phyloP scores from a whole-genome alignment of 768 basidiomycete genomes.

The Sporobolomyces phaffii region DNA sequence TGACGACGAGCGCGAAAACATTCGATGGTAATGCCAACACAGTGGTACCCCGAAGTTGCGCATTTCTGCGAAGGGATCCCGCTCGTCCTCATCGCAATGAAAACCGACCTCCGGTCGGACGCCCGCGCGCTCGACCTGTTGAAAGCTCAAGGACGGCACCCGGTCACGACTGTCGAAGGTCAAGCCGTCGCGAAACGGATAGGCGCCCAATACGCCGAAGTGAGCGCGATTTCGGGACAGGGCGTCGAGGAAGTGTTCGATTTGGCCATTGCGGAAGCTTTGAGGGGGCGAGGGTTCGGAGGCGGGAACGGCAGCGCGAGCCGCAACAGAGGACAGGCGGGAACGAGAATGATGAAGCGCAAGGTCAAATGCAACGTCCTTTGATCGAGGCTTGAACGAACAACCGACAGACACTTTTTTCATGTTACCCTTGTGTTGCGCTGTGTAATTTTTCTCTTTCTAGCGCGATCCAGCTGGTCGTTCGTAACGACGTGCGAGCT shows the following conservation, averaged over 20 bases:
- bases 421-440: not conserved
- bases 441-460: not conserved
- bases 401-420: slow-evolving; percentile 12
- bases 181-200: slow-evolving; percentile 81
- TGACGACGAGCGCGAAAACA: no score
- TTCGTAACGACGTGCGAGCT: no score
- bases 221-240: slow-evolving; percentile 82
- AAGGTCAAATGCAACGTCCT: slow-evolving; percentile 32
- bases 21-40: no score
- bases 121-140: slow-evolving; percentile 80
- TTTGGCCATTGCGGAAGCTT: slow-evolving; percentile 73
- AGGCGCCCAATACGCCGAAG: slow-evolving; percentile 78
- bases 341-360: not conserved
- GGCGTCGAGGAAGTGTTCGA: slow-evolving; percentile 90
- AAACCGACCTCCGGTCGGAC: slow-evolving; percentile 82
- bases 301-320: slow-evolving; percentile 54
- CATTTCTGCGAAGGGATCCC: slow-evolving; percentile 88
- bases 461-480: no score
- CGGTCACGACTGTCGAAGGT: slow-evolving; percentile 78
- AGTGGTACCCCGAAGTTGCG: slow-evolving; percentile 91
- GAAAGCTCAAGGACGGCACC: slow-evolving; percentile 66
- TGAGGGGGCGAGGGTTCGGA: slow-evolving; percentile 66
- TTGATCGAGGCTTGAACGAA: not conserved
- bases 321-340: slow-evolving; percentile 56
- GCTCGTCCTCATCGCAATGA: slow-evolving; percentile 84